Evolutionary conservation across 345 rosid species (phyloP), one percentile per base, ranked within the genome.

Genomic region (Eucalyptus victrix): DNA sequence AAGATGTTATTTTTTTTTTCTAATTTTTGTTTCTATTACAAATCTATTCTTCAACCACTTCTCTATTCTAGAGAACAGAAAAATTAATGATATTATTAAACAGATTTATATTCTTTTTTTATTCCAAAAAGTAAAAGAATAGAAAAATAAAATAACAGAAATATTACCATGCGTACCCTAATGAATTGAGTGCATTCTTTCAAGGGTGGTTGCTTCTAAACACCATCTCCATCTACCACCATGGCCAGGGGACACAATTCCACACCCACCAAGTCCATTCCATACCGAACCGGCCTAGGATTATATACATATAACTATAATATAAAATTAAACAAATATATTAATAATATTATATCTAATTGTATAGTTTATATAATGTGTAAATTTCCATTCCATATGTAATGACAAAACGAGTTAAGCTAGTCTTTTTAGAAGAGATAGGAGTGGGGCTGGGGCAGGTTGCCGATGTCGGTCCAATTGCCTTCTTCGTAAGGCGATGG

Each of bases 41-140:
- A 53, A 53, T 53, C 11, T 53, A 4, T 21, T 53, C 11, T 5
- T 53, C 26, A 21, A 21, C 2, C 26, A 53, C 5, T 21, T 53
- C 0, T 53, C 1, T 53, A 53, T 19, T 53, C 0, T 2, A 0
- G 3, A 3, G 2, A 4, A 1, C 0, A 53, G 11, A 53, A 53
- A 53, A 53, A 21, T 53, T 4, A 53, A 1, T 53, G 26, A 53
- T 0, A 21, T 2, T 21, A 53, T 53, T 53, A 53, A 53, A 53
- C 0, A 1, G 1, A 53, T 53, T 53, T 53, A 53, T 53, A 21
- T 53, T 53, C 2, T 21, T 53, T 19, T 53, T 53, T 0, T 21
- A 53, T 53, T 53, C 9, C 2, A 0, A 8, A 21, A 53, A 8
- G 11, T 53, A 21, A 53, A 53, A 53, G 2, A 53, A 53, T 19